Base-by-base conservation (phyloP, 495 filamentous ascomycete species). In the Daldinia childiae region DNA sequence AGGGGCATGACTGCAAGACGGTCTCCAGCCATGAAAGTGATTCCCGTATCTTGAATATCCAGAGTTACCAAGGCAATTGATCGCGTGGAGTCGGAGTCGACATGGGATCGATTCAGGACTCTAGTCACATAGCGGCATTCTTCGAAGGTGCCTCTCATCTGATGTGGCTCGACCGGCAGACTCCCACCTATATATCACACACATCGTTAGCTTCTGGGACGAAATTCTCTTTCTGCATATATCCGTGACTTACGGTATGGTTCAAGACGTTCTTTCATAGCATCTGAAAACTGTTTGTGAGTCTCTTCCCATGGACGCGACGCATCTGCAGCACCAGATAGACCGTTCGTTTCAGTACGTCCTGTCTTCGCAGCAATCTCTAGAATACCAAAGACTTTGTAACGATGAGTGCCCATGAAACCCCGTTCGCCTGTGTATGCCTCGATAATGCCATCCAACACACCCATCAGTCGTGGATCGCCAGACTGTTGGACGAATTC, bases 301-400 rank as follows among this genome's bases (percentile, higher is more conserved):
- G 83, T 83, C 61, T 84, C 81, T 74, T 85, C 83, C 83, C 83
- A 86, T 0, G 84, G 79, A 14, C 80, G 75, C 34, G 78, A 74
- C 0, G 69, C 68, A 59, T 85, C 83, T 7, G 70, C 62, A 21
- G 76, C 78, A 3, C 83, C 84, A 21, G 83, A 82, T 19, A 79
- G 64, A 4, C 84, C 83, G 55, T 85, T 86, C 4, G 83, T 85
- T 69, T 85, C 84, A 7, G 82, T 81, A 9, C 83, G 77, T 12
- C 83, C 83, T 3, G 79, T 85, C 72, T 85, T 85, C 52, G 81
- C 80, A 17, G 84, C 82, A 17, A 86, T 80, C 70, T 85, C 83
- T 1, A 85, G 79, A 55, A 86, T 82, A n/a, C 83, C 84, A 60
- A 84, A 85, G 11, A 85, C 84, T 71, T 85, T 86, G 66, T 85